Evolutionary conservation across 2,329 filamentous ascomycete species (phyloP), one percentile per base, ranked within the genome.

Genomic region (Paramyrothecium sp.): DNA sequence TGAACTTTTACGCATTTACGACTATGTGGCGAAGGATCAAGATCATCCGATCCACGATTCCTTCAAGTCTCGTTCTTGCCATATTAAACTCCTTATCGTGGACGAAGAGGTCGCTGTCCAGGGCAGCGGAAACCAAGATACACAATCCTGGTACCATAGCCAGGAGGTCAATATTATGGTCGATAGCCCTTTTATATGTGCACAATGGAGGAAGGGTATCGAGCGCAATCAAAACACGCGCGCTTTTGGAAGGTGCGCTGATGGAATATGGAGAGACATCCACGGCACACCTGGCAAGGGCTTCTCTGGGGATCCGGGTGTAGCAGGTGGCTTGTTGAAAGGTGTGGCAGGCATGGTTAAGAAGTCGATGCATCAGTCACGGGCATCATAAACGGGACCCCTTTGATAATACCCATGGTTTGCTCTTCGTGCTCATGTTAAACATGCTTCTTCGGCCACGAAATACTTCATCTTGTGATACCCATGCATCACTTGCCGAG

Each of bases 71-170:
- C 80, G 90, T 1, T 85, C 82, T 56, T 92, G 90, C 67, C 90
- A 93, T 70, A 81, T 92, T 68, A 94, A 94, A 69, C 77, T 94
- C 3, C 82, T 93, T 77, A 88, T 93, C 47, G 86, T 85, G 1
- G 90, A 94, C 68, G 83, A 82, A 48, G 74, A 75, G 21, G 80
- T 94, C 38, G 89, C 83, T 2, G 86, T 93, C 38, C 83, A 89
- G 70, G 90, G 90, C 3, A 90, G 85, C 61, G 90, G 89, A 0
- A 94, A 93, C 66, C 88, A 92, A 69, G 90, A 94, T 64, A 92
- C 90, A 2, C 90, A 94, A 71, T 86, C 82, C 20, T 93, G 89
- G 86, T 92, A 82, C 62, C 90, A 94, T 67, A 87, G 82, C 55
- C 89, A 92, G 69, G 90, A 94, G 70, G 81, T 90, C 55, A 93